Evolutionary conservation across 208 protist species (phyloP), one percentile per base, ranked within the genome.

Genomic region (Crithidia bombi): DNA sequence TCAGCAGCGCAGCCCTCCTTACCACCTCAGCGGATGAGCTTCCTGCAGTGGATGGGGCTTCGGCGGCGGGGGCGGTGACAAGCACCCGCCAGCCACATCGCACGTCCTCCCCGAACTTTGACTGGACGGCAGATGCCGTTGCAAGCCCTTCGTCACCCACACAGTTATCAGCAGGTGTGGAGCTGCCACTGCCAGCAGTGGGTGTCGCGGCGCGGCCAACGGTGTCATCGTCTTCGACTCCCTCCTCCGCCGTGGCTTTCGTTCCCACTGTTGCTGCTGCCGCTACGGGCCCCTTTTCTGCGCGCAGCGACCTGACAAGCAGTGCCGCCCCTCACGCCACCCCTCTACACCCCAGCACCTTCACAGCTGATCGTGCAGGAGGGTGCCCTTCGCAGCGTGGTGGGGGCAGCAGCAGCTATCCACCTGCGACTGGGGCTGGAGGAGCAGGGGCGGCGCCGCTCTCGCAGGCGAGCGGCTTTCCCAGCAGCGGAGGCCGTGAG

Each of bases 1-100:
- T 65, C 14, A 4, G 43, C 21, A 76, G 63, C 47, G 63, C 62
- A n/a, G 54, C 44, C 9, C 25, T 50, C 6, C 47, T 38, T 9
- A 36, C 38, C 2, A 33, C 55, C 0, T 33, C 43, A 32, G 25
- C 32, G 2, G 63, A 47, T 21, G 25, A 46, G 30, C 26, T 61
- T 5, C 17, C 39, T 12, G 26, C 54, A 6, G 19, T 43, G 33
- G 52, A 23, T 3, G 52, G 12, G 32, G 23, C 25, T 28, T 23
- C 23, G 50, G 28, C 23, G 21, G 28, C 50, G 2, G 47, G 15
- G 7, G 12, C 38, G 38, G 7, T 43, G 38, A 43, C 38, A 43
- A 43, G 30, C 47, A 25, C 47, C 14, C 50, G 50, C 32, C 50
- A n/a, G 25, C 50, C 9, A 21, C 50, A 33, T 9, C 50, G 11